These are phyloP conservation scores for Inga laurina DNA, from an alignment of 306 rosid genomes.

Conservation along the genomic window DNA sequence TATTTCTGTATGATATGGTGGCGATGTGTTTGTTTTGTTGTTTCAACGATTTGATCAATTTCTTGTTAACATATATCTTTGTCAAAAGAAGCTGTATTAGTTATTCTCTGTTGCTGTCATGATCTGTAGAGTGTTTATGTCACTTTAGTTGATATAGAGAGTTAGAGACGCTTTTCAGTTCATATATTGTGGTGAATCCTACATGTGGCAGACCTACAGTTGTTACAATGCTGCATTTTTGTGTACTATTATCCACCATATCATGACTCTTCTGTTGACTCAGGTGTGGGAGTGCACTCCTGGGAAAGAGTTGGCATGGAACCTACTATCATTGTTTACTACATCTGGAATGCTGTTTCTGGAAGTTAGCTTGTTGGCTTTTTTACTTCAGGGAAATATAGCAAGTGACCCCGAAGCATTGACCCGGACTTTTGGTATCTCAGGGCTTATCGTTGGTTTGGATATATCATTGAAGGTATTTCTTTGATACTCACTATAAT, in stretches of 20 bases:
- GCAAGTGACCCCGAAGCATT: slow-evolving; percentile 74
- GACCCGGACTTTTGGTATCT: slow-evolving; percentile 76
- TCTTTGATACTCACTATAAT: background rate
- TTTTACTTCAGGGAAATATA: slow-evolving; percentile 85
- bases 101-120: background rate
- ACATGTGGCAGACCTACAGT: background rate
- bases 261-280: slow-evolving; percentile 24
- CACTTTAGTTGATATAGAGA: background rate
- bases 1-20: background rate
- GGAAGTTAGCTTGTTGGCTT: slow-evolving; percentile 95
- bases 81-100: background rate
- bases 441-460: slow-evolving; percentile 80
- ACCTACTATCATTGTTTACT: slow-evolving; percentile 77
- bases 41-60: background rate
- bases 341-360: slow-evolving; percentile 92
- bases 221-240: background rate
- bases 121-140: background rate
- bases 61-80: background rate
- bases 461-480: slow-evolving; percentile 82
- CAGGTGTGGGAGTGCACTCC: slow-evolving; percentile 87
- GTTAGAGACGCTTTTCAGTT: background rate
- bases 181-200: background rate
- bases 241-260: background rate
- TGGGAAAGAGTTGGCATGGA: slow-evolving; percentile 76
- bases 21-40: background rate